A percentile compares a stretch with the other conserved stretches of the same genome.
These are phyloP conservation scores for Globomyces sp. DNA, from an alignment of 371 early-diverging fungal genomes.

Conservation along the genomic window DNA sequence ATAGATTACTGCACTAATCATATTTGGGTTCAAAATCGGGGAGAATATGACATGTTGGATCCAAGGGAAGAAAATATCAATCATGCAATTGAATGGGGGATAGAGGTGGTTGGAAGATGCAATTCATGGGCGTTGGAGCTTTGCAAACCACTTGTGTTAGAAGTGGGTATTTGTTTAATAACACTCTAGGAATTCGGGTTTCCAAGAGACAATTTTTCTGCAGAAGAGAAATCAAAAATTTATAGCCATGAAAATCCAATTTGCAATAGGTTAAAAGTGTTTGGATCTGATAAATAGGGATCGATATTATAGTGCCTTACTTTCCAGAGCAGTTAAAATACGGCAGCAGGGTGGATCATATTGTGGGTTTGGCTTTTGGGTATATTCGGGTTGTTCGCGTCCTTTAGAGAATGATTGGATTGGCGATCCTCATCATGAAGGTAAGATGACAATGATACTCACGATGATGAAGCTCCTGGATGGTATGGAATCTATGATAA, in stretches of 20 bases:
- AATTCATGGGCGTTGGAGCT: conserved; percentile 44
- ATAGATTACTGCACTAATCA: conserved; percentile 60
- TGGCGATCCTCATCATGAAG: conserved; percentile 23
- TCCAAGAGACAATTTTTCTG: conserved; percentile 43
- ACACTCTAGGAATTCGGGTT: conserved; percentile 52
- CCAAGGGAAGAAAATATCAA: conserved; percentile 21
- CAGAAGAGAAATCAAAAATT: conserved; percentile 9
- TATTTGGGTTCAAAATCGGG: conserved; percentile 55
- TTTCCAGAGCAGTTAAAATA: conserved; percentile 36
- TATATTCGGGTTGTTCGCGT: conserved; percentile 8
- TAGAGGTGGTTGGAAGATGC: conserved; percentile 31
- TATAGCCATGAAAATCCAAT: conserved; percentile 33
- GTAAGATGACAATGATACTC: not conserved
- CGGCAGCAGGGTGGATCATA: conserved; percentile 23
- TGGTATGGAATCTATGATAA: conserved; percentile 20
- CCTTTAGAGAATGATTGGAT: conserved; percentile 16
- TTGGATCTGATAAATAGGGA: conserved; percentile 42
- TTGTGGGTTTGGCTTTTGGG: conserved; percentile 19
- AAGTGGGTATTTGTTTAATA: conserved; percentile 26
- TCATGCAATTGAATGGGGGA: conserved; percentile 35
- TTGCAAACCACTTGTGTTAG: conserved; percentile 54
- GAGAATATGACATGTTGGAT: conserved; percentile 46
- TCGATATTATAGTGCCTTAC: conserved; percentile 44
- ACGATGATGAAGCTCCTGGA: not conserved
- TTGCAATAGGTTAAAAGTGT: no score